Percentiles rank a stretch among this genome's conserved stretches.
Conservation (phyloP, 352 stramenopile species). For the Phytophthora sp. region DNA sequence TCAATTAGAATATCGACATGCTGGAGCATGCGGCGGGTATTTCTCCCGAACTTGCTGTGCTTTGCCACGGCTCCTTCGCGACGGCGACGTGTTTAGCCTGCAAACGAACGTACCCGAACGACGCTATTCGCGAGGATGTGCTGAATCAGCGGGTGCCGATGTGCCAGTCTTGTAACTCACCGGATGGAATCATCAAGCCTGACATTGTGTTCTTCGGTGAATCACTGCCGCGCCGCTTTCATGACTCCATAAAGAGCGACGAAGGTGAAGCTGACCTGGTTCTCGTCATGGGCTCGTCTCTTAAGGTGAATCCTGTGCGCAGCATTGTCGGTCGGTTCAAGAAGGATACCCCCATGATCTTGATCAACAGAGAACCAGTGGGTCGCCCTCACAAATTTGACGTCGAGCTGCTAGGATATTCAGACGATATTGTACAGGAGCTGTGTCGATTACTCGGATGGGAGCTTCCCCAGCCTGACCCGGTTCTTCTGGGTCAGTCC, state of each 20-base stretch:
- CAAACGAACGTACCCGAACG: conserved; percentile 75
- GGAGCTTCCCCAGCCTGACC: conserved; percentile 79
- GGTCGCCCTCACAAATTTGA: conserved; percentile 86
- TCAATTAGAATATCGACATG: conserved; percentile 98
- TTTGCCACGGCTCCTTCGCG: conserved; percentile 95
- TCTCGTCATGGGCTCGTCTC: conserved; percentile 99
- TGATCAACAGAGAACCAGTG: conserved; percentile 86
- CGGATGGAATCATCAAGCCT: conserved; percentile 96
- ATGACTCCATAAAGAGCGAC: conserved; percentile 81
- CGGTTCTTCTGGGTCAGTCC: conserved; percentile 66
- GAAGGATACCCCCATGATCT: conserved; percentile 83
- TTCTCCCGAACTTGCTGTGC: conserved; percentile 88
- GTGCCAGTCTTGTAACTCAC: conserved; percentile 65
- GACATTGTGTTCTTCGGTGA: conserved; percentile 99
- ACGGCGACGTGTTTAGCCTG: conserved; percentile 93
- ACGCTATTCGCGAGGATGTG: conserved; percentile 89
- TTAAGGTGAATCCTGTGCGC: conserved; percentile 97
- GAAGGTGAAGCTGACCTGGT: conserved; percentile 93
- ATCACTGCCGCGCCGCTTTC: conserved; percentile 91
- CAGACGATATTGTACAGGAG: conserved; percentile 86
- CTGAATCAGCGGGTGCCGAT: conserved; percentile 81
- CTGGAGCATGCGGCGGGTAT: conserved; percentile 95
- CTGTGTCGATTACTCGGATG: conserved; percentile 76
- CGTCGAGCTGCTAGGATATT: conserved; percentile 84
- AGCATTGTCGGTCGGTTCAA: conserved; percentile 86